Evolutionary conservation across 2,329 filamentous ascomycete genomes (phyloP).

Genomic region (Penicillium sp.): DNA sequence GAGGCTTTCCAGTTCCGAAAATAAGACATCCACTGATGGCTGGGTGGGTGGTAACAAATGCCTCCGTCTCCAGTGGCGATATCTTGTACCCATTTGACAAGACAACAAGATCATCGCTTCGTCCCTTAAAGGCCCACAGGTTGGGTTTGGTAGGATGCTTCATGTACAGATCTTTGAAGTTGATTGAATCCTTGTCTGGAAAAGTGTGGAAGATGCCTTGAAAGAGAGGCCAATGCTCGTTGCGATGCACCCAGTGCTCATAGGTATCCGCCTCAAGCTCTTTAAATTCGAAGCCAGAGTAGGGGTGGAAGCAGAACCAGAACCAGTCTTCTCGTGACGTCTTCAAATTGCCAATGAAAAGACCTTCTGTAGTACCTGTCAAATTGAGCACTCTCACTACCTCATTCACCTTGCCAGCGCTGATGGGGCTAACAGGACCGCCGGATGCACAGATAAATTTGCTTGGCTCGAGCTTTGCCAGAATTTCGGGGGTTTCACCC

Average conservation of each 20-base stretch:
- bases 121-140: not conserved
- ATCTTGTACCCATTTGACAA: not conserved
- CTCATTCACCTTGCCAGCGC: not conserved
- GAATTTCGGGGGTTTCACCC: not conserved
- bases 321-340: not conserved
- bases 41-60: not conserved
- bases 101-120: not conserved
- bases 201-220: not conserved
- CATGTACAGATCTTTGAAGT: not conserved
- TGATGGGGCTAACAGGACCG: not conserved
- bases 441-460: not conserved
- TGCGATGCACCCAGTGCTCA: not conserved
- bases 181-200: not conserved
- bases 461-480: not conserved
- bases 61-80: not conserved
- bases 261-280: not conserved
- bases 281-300: not conserved
- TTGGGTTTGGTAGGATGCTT: not conserved
- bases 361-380: not conserved
- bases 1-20: not conserved
- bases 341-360: not conserved
- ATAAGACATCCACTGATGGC: not conserved
- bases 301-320: not conserved
- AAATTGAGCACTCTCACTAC: not conserved
- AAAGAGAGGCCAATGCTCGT: not conserved